Conservation (phyloP, 106 monocot species). For the Dendrobium chrysotoxum region DNA sequence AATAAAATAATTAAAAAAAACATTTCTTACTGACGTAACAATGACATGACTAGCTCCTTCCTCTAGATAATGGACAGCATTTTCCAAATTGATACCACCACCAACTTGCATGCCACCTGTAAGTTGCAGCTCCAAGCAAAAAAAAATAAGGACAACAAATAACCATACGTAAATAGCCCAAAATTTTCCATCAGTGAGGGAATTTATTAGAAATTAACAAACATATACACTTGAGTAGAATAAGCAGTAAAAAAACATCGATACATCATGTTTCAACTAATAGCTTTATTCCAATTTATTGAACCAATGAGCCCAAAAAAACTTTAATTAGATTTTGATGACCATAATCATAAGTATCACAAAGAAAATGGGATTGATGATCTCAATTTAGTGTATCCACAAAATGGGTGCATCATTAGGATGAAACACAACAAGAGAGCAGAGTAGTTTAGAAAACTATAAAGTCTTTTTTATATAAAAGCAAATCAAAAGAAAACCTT, state of each 20-base stretch:
- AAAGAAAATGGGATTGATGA: not conserved
- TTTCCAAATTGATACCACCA: slow-evolving; percentile 84
- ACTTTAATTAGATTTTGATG: too few relatives aligned
- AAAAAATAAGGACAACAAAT: not conserved
- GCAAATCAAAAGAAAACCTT: too few relatives aligned
- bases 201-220: not conserved
- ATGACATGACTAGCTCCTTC: slow-evolving; percentile 97
- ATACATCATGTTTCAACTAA: not conserved
- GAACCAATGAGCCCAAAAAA: too few relatives aligned
- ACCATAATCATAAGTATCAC: too few relatives aligned
- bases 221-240: not conserved
- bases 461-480: too few relatives aligned
- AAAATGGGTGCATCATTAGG: too few relatives aligned
- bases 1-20: not conserved
- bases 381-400: too few relatives aligned
- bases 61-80: slow-evolving; percentile 60
- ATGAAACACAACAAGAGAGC: too few relatives aligned
- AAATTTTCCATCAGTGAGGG: not conserved
- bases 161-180: not conserved
- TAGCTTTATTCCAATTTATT: not conserved
- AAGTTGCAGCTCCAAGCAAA: slow-evolving; percentile 15
- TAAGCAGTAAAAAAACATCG: not conserved
- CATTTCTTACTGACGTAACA: slow-evolving; percentile 75
- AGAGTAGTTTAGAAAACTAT: too few relatives aligned
- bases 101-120: slow-evolving; percentile 95